A percentile compares a stretch with the other conserved stretches of the same genome.
These are phyloP conservation scores for Hypoxylon intermedium DNA, from an alignment of 495 filamentous ascomycete species.

Conservation along the genomic window DNA sequence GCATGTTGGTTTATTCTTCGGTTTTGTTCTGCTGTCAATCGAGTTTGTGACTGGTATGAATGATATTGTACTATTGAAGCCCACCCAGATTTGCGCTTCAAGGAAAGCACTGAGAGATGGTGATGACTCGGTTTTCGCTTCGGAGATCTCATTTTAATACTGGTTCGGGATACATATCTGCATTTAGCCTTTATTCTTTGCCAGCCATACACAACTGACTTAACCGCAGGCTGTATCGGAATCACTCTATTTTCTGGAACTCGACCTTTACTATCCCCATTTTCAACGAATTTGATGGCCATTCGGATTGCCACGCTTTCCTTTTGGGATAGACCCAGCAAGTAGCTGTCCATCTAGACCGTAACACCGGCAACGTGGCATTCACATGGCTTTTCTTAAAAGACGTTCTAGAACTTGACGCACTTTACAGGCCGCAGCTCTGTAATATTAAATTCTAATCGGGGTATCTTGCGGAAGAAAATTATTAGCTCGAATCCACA, in stretches of 20 bases:
- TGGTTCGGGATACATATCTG: not conserved
- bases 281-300: not conserved
- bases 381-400: not conserved
- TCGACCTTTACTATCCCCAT: conserved; percentile 4
- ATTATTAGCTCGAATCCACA: too few relatives aligned
- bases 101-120: too few relatives aligned
- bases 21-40: not conserved
- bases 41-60: not conserved
- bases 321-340: not conserved
- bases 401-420: too few relatives aligned
- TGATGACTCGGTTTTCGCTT: not conserved
- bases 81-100: not conserved
- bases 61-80: not conserved
- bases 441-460: too few relatives aligned
- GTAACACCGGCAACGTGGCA: not conserved
- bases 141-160: conserved; percentile 13
- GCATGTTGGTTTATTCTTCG: conserved; percentile 6
- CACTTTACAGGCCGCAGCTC: too few relatives aligned
- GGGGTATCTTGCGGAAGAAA: too few relatives aligned
- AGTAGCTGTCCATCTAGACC: too few relatives aligned
- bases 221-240: conserved; percentile 29
- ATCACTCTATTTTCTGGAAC: conserved; percentile 7
- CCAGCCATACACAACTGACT: conserved; percentile 5
- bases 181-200: conserved; percentile 30
- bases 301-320: not conserved